Evolutionary conservation across 306 rosid species (phyloP).

Genomic region (Herpetospermum pedunculosum): DNA sequence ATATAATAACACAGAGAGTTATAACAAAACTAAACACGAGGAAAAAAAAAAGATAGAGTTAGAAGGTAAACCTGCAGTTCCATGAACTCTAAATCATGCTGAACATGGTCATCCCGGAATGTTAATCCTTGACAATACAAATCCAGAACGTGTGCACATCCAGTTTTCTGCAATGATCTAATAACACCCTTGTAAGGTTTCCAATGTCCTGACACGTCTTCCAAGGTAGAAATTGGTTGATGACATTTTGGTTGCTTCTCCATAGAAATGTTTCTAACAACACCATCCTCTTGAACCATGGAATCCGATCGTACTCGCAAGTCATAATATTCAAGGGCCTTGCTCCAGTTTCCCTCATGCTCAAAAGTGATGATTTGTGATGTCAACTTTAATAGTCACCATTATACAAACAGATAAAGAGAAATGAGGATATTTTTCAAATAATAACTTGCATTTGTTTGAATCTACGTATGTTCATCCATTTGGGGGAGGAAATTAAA

Average conservation of each 20-base stretch:
- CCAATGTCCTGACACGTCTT: constrained; percentile 34
- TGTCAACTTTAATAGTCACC: constrained; percentile 43
- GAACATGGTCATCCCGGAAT: constrained; percentile 45
- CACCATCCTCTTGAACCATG: constrained; percentile 24
- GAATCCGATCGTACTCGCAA: constrained; percentile 67
- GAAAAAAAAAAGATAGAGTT: not conserved
- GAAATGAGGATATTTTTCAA: not conserved
- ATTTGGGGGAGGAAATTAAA: not conserved
- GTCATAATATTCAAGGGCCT: constrained; percentile 93
- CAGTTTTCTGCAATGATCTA: constrained; percentile 80
- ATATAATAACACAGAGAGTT: not conserved
- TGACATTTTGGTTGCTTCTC: constrained; percentile 23
- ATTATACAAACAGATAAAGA: constrained; percentile 6
- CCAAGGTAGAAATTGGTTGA: constrained; percentile 22
- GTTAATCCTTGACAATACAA: constrained; percentile 86
- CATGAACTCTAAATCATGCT: constrained; percentile 72
- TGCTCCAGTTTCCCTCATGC: constrained; percentile 97
- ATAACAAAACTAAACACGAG: not conserved
- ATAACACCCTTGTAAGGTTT: constrained; percentile 74
- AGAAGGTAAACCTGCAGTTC: constrained; percentile 45
- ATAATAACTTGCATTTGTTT: not conserved
- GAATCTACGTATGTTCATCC: not conserved
- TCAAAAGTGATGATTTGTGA: constrained; percentile 77
- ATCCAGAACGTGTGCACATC: constrained; percentile 77
- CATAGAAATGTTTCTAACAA: constrained; percentile 26